Conservation (phyloP, 129 eudicot genomes). For the sunflower (Helianthus annuus) region DNA sequence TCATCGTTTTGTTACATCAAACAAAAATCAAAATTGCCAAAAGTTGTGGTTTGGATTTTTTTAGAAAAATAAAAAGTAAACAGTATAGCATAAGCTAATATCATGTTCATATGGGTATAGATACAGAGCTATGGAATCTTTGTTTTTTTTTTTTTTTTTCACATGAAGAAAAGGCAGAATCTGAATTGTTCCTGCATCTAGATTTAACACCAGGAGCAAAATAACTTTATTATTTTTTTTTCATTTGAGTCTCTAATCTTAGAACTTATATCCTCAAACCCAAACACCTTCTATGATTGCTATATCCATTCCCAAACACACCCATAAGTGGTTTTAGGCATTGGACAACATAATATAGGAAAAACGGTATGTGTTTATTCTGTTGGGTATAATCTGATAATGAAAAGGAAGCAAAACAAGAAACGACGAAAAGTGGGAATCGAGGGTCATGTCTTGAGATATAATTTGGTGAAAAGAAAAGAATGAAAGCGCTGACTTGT, state of each 20-base stretch:
- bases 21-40: background rate
- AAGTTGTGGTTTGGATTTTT: background rate
- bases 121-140: constrained; percentile 13
- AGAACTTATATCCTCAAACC: background rate
- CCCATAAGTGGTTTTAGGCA: background rate
- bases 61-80: background rate
- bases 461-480: constrained; percentile 24
- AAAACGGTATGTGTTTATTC: constrained; percentile 32
- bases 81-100: background rate
- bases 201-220: constrained; percentile 1
- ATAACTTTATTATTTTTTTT: background rate
- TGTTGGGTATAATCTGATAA: constrained; percentile 29
- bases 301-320: background rate
- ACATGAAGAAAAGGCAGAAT: background rate
- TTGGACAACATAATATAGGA: constrained; percentile 26
- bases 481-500: constrained; percentile 37
- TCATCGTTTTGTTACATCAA: background rate
- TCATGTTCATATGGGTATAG: constrained; percentile 3
- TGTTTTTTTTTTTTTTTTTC: background rate
- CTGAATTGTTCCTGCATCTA: constrained; percentile 19
- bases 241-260: background rate
- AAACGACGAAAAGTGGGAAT: constrained; percentile 15
- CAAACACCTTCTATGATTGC: background rate
- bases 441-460: constrained; percentile 24
- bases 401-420: constrained; percentile 11